phyloP scores from a whole-genome alignment of 257 asterid species.

The Solanum pimpinellifolium region DNA sequence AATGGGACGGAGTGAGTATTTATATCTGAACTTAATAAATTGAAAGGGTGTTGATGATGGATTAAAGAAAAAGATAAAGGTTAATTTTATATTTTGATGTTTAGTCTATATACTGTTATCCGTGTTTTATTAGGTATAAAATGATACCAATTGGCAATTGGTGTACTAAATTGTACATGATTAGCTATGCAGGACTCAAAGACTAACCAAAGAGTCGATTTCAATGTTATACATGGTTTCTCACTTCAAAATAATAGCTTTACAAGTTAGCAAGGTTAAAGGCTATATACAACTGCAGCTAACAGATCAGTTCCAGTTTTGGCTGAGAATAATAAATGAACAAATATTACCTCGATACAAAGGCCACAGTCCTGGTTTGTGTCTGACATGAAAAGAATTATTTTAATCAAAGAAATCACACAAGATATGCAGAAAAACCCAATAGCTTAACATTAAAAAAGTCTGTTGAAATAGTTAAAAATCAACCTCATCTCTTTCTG shows the following conservation, averaged over 20 bases:
- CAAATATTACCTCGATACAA: constrained; percentile 77
- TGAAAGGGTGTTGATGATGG: not conserved
- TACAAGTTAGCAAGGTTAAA: not conserved
- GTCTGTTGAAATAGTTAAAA: not conserved
- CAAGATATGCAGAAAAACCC: not conserved
- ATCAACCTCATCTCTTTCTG: constrained; percentile 91
- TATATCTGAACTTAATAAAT: not conserved
- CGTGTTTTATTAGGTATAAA: not conserved
- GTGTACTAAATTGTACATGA: not conserved
- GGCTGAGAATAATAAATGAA: not conserved
- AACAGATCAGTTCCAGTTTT: not conserved
- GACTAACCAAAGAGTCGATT: not conserved
- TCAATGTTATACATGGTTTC: not conserved
- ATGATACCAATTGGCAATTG: not conserved
- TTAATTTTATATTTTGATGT: not conserved
- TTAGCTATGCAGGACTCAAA: not conserved
- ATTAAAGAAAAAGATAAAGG: not conserved
- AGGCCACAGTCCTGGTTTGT: constrained; percentile 85
- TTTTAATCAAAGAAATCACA: not conserved
- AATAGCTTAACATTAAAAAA: not conserved
- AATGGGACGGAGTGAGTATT: not conserved
- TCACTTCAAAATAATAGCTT: not conserved
- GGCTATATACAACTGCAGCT: not conserved
- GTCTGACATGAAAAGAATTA: constrained; percentile 36
- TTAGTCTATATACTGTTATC: not conserved